Evolutionary conservation across 176 grass and related monocot species (phyloP).

Genomic region (Pontederia crassipes): DNA sequence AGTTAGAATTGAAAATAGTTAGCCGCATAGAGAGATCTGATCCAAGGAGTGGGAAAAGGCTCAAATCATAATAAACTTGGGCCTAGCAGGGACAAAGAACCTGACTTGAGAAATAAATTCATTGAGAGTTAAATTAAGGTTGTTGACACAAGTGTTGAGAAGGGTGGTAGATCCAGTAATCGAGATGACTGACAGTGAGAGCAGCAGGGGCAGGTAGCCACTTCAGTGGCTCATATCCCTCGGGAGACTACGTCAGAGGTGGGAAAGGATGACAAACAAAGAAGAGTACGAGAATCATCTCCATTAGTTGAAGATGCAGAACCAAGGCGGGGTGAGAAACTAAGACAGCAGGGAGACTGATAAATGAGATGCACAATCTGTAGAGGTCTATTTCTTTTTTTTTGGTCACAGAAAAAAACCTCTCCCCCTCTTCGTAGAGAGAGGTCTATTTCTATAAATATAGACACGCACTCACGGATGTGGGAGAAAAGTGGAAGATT

Average conservation of each 20-base stretch:
- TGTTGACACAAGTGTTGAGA: slow-evolving; percentile 22
- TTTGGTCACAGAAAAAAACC: slow-evolving; percentile 14
- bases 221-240: slow-evolving; percentile 1
- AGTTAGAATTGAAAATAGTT: slow-evolving; percentile 17
- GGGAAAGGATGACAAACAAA: slow-evolving; percentile 17
- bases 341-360: slow-evolving; percentile 13
- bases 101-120: slow-evolving; percentile 22
- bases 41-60: slow-evolving; percentile 21
- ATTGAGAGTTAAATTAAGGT: slow-evolving; percentile 19
- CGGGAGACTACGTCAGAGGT: slow-evolving; percentile 17
- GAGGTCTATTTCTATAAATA: not conserved
- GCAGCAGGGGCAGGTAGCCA: slow-evolving; percentile 6
- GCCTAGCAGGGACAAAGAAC: slow-evolving; percentile 8
- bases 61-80: slow-evolving; percentile 23
- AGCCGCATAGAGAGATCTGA: slow-evolving; percentile 22
- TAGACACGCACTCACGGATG: too few species aligned
- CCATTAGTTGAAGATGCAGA: slow-evolving; percentile 9
- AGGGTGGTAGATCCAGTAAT: slow-evolving; percentile 6
- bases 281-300: slow-evolving; percentile 9
- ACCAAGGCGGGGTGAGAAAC: slow-evolving; percentile 16
- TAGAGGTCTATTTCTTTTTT: slow-evolving; percentile 22
- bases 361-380: slow-evolving; percentile 12
- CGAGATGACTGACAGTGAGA: slow-evolving; percentile 13
- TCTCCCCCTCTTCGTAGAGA: slow-evolving; percentile 11
- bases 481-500: too few species aligned